Conservation (phyloP, 495 filamentous ascomycete genomes). For the Echria macrotheca region DNA sequence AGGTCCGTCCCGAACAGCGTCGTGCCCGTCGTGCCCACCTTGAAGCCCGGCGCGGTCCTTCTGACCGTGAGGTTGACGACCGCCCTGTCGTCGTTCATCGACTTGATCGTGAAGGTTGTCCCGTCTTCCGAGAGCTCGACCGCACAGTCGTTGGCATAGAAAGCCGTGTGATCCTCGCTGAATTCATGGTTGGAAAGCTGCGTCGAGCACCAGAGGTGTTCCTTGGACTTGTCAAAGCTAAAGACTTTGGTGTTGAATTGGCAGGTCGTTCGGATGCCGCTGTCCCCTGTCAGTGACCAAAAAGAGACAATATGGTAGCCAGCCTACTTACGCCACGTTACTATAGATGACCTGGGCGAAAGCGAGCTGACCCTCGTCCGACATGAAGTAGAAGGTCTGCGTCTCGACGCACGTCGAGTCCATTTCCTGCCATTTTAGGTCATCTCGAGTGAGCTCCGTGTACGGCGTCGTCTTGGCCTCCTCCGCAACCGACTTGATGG, state of each 20-base stretch:
- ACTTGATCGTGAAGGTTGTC: slow-evolving; percentile 76
- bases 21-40: slow-evolving; percentile 80
- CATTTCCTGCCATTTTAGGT: slow-evolving; percentile 74
- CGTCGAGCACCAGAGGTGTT: slow-evolving; percentile 75
- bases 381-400: slow-evolving; percentile 88
- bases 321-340: slow-evolving; percentile 77
- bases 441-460: slow-evolving; percentile 68
- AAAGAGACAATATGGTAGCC: slow-evolving; percentile 2
- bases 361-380: slow-evolving; percentile 68
- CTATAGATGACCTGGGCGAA: slow-evolving; percentile 94
- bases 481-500: slow-evolving; percentile 76
- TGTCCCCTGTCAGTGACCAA: slow-evolving; percentile 29
- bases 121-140: slow-evolving; percentile 80
- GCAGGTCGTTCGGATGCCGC: slow-evolving; percentile 80
- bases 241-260: slow-evolving; percentile 94
- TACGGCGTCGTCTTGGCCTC: slow-evolving; percentile 77
- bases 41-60: slow-evolving; percentile 71
- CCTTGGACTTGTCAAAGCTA: slow-evolving; percentile 58
- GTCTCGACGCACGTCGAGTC: slow-evolving; percentile 90
- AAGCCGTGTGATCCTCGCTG: slow-evolving; percentile 72
- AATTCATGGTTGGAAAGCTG: slow-evolving; percentile 71
- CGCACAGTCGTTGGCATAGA: slow-evolving; percentile 78
- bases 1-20: slow-evolving; percentile 81
- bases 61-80: slow-evolving; percentile 81
- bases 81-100: slow-evolving; percentile 65